A percentile compares a stretch with the other conserved stretches of the same genome.
Conservation (phyloP, 257 asterid species). For the Primulina tabacum region DNA sequence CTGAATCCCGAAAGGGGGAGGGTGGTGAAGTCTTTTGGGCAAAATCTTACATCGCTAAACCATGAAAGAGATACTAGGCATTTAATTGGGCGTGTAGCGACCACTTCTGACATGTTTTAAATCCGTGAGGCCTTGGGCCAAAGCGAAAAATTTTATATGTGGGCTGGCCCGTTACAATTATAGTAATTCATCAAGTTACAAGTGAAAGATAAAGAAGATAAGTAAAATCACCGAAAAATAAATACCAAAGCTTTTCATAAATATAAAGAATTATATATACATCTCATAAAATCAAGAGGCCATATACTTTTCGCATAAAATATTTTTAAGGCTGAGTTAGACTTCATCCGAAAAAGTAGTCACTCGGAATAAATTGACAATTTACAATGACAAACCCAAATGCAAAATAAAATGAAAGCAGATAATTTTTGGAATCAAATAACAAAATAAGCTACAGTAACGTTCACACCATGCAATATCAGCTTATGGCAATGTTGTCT, state of each 20-base stretch:
- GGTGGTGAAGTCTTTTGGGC: too few relatives aligned
- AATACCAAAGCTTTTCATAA: slow-evolving; percentile 16
- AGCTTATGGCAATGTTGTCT: neutral
- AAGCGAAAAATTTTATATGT: too few relatives aligned
- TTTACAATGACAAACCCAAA: neutral
- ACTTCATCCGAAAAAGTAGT: neutral
- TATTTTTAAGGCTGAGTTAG: neutral
- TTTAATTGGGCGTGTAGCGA: too few relatives aligned
- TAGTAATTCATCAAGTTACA: neutral
- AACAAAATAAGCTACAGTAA: neutral
- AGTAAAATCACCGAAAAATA: slow-evolving; percentile 7
- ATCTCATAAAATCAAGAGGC: neutral
- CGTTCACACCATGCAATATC: neutral
- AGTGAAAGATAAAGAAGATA: neutral
- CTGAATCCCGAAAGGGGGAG: too few relatives aligned
- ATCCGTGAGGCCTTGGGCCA: too few relatives aligned
- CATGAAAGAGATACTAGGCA: too few relatives aligned
- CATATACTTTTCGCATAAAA: neutral
- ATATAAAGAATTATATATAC: neutral
- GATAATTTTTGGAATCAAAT: neutral
- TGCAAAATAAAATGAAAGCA: neutral
- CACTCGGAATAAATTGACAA: too few relatives aligned
- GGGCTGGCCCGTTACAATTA: too few relatives aligned
- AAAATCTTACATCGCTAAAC: too few relatives aligned
- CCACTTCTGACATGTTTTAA: too few relatives aligned